These are phyloP conservation scores for Crithidia mellificae DNA, from an alignment of 208 protist genomes.

Conservation along the genomic window DNA sequence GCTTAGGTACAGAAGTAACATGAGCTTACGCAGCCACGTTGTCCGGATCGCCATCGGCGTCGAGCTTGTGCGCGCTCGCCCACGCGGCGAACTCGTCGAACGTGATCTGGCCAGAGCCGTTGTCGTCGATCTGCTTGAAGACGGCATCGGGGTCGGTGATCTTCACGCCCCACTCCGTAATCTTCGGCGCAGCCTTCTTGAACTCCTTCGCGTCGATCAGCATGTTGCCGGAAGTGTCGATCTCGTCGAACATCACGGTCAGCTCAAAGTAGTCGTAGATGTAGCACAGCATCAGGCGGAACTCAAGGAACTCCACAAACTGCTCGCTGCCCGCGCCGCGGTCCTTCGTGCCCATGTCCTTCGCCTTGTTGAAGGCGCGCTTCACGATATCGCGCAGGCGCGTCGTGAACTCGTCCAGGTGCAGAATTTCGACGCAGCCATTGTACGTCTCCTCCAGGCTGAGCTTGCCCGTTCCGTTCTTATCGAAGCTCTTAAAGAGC, in stretches of 20 bases:
- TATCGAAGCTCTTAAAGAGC: conserved; percentile 79
- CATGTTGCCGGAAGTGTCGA: conserved; percentile 75
- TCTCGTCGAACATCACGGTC: conserved; percentile 82
- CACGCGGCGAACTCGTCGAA: conserved; percentile 85
- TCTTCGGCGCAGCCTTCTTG: conserved; percentile 52
- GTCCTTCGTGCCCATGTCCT: conserved; percentile 48
- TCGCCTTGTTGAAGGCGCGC: conserved; percentile 82
- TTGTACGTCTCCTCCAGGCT: conserved; percentile 62
- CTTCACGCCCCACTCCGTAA: conserved; percentile 59
- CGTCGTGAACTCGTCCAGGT: conserved; percentile 66
- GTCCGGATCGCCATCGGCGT: conserved; percentile 56
- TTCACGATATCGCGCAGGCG: conserved; percentile 70
- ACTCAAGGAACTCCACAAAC: conserved; percentile 71
- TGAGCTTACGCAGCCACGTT: conserved; percentile 20
- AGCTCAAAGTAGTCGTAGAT: conserved; percentile 73
- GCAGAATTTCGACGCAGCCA: conserved; percentile 50
- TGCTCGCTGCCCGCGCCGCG: conserved; percentile 37
- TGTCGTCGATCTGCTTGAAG: conserved; percentile 76
- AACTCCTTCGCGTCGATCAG: conserved; percentile 74
- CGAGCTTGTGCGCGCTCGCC: conserved; percentile 50
- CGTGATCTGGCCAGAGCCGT: conserved; percentile 68
- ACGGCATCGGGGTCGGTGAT: conserved; percentile 55
- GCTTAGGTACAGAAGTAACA: not conserved
- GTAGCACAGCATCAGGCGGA: conserved; percentile 80
- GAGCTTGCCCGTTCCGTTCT: conserved; percentile 54